phyloP scores from a whole-genome alignment of 495 filamentous ascomycete species.

The Penicillium angulare region DNA sequence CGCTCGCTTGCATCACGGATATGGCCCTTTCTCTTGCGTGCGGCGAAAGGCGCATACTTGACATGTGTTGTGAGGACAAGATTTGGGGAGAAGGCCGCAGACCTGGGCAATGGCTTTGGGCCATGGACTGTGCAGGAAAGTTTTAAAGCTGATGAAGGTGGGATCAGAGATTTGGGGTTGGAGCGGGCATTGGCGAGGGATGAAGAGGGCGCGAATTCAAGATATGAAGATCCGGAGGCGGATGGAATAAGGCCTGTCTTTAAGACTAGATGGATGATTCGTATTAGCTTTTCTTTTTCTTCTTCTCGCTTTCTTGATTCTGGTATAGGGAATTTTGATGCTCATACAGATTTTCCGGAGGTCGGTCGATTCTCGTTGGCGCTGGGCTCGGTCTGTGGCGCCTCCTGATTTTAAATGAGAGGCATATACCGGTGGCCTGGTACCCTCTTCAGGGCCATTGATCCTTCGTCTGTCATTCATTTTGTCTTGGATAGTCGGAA shows the following conservation, averaged over 20 bases:
- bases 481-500: conserved; percentile 19
- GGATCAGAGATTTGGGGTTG: conserved; percentile 44
- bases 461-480: conserved; percentile 90
- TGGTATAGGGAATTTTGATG: neutral
- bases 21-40: conserved; percentile 77
- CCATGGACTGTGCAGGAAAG: conserved; percentile 91
- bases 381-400: conserved; percentile 42
- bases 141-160: conserved; percentile 68
- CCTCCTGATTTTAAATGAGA: conserved; percentile 37
- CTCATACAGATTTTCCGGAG: conserved; percentile 81
- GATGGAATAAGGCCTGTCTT: conserved; percentile 92
- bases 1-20: conserved; percentile 82
- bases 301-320: no score
- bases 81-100: conserved; percentile 84
- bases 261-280: conserved; percentile 55
- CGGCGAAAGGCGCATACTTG: conserved; percentile 94
- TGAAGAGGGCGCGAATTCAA: conserved; percentile 72
- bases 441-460: conserved; percentile 81
- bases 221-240: conserved; percentile 89
- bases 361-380: conserved; percentile 59
- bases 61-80: conserved; percentile 87
- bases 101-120: conserved; percentile 84
- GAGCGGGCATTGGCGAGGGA: conserved; percentile 48
- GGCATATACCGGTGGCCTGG: conserved; percentile 70
- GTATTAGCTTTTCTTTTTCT: no score